Conservation (phyloP, 805 yeast genomes). For the Yarrowia sp. region DNA sequence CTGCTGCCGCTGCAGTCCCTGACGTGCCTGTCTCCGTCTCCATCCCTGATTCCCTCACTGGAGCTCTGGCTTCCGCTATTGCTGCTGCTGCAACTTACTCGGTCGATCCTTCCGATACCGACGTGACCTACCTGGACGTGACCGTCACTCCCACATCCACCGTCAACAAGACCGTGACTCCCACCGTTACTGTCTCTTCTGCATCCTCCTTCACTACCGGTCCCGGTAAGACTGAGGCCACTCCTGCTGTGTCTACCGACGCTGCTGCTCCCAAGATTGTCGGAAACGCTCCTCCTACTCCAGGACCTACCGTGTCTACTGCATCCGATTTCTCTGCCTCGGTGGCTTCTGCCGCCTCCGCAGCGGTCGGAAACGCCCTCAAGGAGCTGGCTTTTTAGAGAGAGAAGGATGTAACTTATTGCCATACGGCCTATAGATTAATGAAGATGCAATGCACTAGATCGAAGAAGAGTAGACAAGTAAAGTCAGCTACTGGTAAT, state of each 20-base stretch:
- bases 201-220: neutral
- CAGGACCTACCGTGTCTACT: constrained; percentile 13
- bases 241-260: constrained; percentile 22
- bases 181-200: constrained; percentile 12
- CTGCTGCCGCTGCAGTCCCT: neutral
- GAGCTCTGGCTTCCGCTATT: constrained; percentile 6
- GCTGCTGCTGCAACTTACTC: neutral
- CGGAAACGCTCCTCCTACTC: constrained; percentile 15
- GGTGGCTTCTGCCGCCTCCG: constrained; percentile 29
- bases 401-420: neutral
- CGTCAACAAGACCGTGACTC: constrained; percentile 11
- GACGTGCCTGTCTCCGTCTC: neutral
- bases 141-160: constrained; percentile 24
- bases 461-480: neutral
- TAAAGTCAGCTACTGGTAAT: no score
- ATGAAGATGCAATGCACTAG: neutral
- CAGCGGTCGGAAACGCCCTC: constrained; percentile 11
- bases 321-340: constrained; percentile 18
- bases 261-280: constrained; percentile 12
- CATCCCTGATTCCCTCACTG: constrained; percentile 8
- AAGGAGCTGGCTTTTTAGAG: constrained; percentile 2
- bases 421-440: neutral
- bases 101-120: constrained; percentile 14
- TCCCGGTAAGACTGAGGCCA: neutral
- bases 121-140: constrained; percentile 21